Base-by-base conservation (phyloP, 345 rosid genomes). In the Sonneratia caseolaris region DNA sequence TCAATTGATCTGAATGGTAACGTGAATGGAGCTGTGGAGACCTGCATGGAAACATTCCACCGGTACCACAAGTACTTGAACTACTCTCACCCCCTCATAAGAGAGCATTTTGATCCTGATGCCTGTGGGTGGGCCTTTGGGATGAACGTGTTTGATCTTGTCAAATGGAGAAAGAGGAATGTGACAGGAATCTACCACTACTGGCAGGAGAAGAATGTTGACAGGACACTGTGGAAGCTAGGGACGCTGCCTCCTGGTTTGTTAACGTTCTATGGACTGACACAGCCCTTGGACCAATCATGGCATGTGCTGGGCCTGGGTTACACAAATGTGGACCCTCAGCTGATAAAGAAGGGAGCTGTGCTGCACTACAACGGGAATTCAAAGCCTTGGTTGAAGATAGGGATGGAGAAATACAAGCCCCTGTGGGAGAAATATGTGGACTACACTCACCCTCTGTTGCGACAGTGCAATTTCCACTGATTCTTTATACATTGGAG, bases 101-200 rank as follows among this genome's bases (percentile, higher is more conserved):
- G 98, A 36, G 83, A 83, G 8, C 93, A 90, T 79, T 93, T 93
- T 61, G 98, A 93, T 76, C 98, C 98, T 2, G 98, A 93, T 72
- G 98, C 98, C 2, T 93, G 98, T 35, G 98, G 98, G 16, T 92
- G 97, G 98, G 98, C 98, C 11, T 90, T 92, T 55, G 98, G 98
- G 76, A 92, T 90, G 98, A 92, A 90, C 36, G 85, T 90, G 68
- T 90, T 92, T 42, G 97, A 92, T 79, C 80, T 92, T 65, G 93
- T 90, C 18, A 87, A 87, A 74, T 93, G 98, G 98, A 85, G 98
- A 77, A 89, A 79, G 77, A 81, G 91, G 79, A 90, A 92, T 22
- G 98, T 92, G 22, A 92, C 98, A 0, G 84, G 85, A 65, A 90
- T 93, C 73, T 93, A 93, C 80, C 98, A 93, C 79, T 83, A 89